Evolutionary conservation across 169 alveolate species (phyloP), one percentile per base, ranked within the genome.

Genomic region (Ichthyophthirius multifiliis): DNA sequence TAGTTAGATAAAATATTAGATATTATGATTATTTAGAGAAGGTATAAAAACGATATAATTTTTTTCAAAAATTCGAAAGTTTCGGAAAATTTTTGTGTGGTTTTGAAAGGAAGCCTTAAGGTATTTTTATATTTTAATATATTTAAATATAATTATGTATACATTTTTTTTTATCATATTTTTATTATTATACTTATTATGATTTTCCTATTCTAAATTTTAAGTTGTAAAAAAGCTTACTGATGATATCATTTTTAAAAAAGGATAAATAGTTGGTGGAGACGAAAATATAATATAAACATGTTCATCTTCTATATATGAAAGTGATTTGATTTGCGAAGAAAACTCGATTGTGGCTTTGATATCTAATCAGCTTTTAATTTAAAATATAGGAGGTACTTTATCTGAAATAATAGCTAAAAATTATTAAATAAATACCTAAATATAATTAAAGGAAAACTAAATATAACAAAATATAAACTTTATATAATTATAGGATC

Each of bases 81-180:
- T 18, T 7, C 44, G 4, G 62, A 64, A 23, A 27, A 64, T 15
- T 27, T 77, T 41, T 44, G 41, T 10, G 30, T 77, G 4, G 64
- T 77, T 6, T 55, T 77, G 2, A 41, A 77, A 43, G 84, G 84
- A 23, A 30, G 46, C 20, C 64, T 32, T 30, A 34, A 64, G 23
- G 75, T 78, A 46, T 27, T 62, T 62, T 43, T 62, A 31, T 73
- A 73, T 44, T 77, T 55, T 55, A 74, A 48, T 18, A 80, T 48
- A 37, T 71, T 63, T 31, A 39, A 75, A 44, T 74, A 45, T 64
- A 81, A 76, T 76, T 48, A 76, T 39, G 75, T 65, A 62, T 48
- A 76, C 44, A 32, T 55, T 76, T 55, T 55, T 46, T 37, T 9
- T 44, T 32, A n/a, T 10, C 79, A 77, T 39, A 44, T 80, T 5